Conservation (phyloP, 2,329 filamentous ascomycete species). For the Claviceps africana region DNA sequence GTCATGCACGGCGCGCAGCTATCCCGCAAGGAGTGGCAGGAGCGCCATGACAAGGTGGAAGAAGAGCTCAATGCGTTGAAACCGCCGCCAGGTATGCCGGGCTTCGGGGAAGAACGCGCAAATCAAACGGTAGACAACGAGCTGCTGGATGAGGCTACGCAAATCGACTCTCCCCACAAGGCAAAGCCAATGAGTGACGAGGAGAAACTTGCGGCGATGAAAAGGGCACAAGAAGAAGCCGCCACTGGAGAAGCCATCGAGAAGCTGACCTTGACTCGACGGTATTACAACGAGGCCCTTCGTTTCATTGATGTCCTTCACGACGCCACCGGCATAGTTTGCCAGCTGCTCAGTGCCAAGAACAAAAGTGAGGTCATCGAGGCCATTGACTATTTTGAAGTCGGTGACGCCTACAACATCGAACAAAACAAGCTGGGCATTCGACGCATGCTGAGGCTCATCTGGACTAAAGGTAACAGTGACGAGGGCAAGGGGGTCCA, state of each 20-base stretch:
- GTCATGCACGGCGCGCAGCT: slow-evolving; percentile 83
- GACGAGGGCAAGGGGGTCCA: slow-evolving; percentile 98
- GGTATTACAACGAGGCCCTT: slow-evolving; percentile 87
- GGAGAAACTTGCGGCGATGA: slow-evolving; percentile 56
- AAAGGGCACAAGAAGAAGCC: slow-evolving; percentile 73
- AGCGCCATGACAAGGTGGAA: slow-evolving; percentile 69
- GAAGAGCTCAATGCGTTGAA: slow-evolving; percentile 67
- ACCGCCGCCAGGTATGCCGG: slow-evolving; percentile 58
- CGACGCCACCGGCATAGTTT: slow-evolving; percentile 64
- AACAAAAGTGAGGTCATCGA: slow-evolving; percentile 99
- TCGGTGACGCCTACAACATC: slow-evolving; percentile 90
- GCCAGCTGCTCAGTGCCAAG: slow-evolving; percentile 77
- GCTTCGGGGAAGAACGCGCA: slow-evolving; percentile 44
- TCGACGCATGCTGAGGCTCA: slow-evolving; percentile 85
- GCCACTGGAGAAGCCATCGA: slow-evolving; percentile 79
- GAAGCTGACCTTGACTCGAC: slow-evolving; percentile 72
- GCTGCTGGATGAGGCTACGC: slow-evolving; percentile 78
- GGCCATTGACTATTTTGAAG: slow-evolving; percentile 95
- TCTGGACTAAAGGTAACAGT: slow-evolving; percentile 99
- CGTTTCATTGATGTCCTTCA: slow-evolving; percentile 89
- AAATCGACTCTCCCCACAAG: slow-evolving; percentile 57
- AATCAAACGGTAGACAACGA: slow-evolving; percentile 61
- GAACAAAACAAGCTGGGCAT: slow-evolving; percentile 88
- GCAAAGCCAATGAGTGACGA: slow-evolving; percentile 60
- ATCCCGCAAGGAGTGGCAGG: slow-evolving; percentile 72